Conservation (phyloP, 2,329 filamentous ascomycete genomes). For the Claviceps paspali region DNA sequence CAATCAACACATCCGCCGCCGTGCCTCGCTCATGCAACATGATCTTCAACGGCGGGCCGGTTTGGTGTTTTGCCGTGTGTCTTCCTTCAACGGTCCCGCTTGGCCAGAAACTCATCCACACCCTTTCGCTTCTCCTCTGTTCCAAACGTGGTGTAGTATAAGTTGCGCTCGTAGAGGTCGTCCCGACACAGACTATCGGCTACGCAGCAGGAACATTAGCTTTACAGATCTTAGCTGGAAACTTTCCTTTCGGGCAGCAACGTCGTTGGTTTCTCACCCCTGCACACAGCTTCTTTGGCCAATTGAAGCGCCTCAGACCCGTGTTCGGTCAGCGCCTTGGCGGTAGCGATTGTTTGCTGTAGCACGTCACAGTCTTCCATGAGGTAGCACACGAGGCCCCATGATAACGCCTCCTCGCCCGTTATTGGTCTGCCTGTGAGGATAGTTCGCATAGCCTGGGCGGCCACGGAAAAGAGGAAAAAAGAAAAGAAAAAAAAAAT, state of each 20-base stretch:
- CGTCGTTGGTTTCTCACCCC: slow-evolving; percentile 9
- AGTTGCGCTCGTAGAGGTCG: slow-evolving; percentile 18
- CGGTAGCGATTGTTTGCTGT: slow-evolving; percentile 11
- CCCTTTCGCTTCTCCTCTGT: slow-evolving; percentile 16
- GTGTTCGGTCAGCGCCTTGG: slow-evolving; percentile 11
- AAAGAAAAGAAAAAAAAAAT: background rate
- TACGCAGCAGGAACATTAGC: slow-evolving; percentile 5
- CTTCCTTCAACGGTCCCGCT: slow-evolving; percentile 4
- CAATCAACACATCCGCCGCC: background rate
- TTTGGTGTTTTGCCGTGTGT: background rate
- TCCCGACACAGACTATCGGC: slow-evolving; percentile 14
- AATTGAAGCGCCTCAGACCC: slow-evolving; percentile 13
- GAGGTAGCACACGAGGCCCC: slow-evolving; percentile 13
- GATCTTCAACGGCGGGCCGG: slow-evolving; percentile 4
- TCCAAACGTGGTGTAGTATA: slow-evolving; percentile 22
- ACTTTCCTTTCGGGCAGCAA: background rate
- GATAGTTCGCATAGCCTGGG: slow-evolving; percentile 17
- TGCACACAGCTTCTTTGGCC: slow-evolving; percentile 16
- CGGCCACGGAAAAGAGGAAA: background rate
- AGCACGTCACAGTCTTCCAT: slow-evolving; percentile 14
- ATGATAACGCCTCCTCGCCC: slow-evolving; percentile 12
- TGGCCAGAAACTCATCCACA: slow-evolving; percentile 15
- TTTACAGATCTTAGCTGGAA: background rate
- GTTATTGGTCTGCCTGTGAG: slow-evolving; percentile 14
- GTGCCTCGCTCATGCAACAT: slow-evolving; percentile 1